A percentile compares a stretch with the other conserved stretches of the same genome.
Evolutionary conservation across 2,329 filamentous ascomycete species (phyloP).

Genomic region (Hirsutella minnesotensis): DNA sequence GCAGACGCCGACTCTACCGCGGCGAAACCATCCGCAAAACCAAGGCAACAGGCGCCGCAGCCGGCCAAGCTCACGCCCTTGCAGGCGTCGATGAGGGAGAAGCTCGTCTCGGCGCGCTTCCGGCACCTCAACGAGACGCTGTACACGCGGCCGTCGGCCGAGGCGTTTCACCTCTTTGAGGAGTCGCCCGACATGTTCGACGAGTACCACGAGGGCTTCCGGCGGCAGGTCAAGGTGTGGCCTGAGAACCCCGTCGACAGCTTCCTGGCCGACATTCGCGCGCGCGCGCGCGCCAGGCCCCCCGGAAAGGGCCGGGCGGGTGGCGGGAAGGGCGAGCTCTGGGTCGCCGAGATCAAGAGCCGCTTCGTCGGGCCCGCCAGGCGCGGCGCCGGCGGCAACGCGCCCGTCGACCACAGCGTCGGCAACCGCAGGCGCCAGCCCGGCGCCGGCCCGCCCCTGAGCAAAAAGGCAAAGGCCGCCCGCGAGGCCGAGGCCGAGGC

Average conservation of each 20-base stretch:
- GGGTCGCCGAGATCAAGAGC: conserved; percentile 94
- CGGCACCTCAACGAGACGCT: conserved; percentile 94
- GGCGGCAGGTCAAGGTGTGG: conserved; percentile 90
- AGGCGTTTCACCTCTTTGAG: conserved; percentile 74
- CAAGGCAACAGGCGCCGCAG: conserved; percentile 19
- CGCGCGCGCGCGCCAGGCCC: conserved; percentile 45
- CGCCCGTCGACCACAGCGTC: conserved; percentile 54
- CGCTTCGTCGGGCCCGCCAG: conserved; percentile 49
- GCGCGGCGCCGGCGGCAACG: conserved; percentile 8
- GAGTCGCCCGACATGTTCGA: conserved; percentile 85
- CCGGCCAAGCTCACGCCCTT: conserved; percentile 70
- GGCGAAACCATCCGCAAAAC: neutral
- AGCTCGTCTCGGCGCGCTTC: conserved; percentile 90
- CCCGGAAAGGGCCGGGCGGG: conserved; percentile 17
- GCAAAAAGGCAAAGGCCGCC: conserved; percentile 34
- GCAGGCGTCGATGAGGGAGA: conserved; percentile 87
- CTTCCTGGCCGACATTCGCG: conserved; percentile 62
- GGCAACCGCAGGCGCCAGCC: conserved; percentile 49
- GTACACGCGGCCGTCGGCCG: conserved; percentile 78
- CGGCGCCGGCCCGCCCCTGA: conserved; percentile 13
- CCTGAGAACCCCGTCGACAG: conserved; percentile 90
- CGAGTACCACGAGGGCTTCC: conserved; percentile 94
- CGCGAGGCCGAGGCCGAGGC: conserved; percentile 32
- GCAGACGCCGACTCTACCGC: neutral
- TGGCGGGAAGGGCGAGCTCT: conserved; percentile 76